Evolutionary conservation across 2,329 filamentous ascomycete genomes (phyloP).

Genomic region (Proliferodiscus dingleyae): DNA sequence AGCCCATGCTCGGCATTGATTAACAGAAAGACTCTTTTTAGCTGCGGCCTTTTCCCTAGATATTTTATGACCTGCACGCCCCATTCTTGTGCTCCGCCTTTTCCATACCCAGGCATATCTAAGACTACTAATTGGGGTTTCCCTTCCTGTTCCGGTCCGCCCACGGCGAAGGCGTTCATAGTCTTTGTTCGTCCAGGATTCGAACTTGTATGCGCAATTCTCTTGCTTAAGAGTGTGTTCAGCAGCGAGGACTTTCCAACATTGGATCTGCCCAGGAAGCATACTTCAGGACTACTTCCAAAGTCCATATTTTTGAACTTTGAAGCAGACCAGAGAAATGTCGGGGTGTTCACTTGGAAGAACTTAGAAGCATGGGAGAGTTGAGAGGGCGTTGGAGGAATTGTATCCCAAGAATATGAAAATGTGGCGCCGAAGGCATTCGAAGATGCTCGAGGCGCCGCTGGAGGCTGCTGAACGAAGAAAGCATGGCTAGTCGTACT

Average conservation of each 20-base stretch:
- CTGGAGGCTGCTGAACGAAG: neutral
- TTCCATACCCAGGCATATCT: constrained; percentile 69
- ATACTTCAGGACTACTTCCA: constrained; percentile 35
- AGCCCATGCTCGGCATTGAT: constrained; percentile 60
- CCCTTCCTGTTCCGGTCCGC: constrained; percentile 32
- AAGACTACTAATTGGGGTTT: constrained; percentile 60
- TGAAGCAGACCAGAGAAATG: constrained; percentile 54
- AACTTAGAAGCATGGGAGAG: constrained; percentile 41
- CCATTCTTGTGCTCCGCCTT: constrained; percentile 57
- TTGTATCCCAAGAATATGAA: constrained; percentile 47
- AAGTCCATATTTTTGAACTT: constrained; percentile 56
- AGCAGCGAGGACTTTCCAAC: constrained; percentile 65
- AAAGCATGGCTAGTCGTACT: neutral
- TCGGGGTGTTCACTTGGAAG: constrained; percentile 42
- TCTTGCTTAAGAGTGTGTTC: constrained; percentile 54
- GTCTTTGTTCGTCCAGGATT: constrained; percentile 57
- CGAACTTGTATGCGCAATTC: constrained; percentile 50
- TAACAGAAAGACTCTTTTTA: constrained; percentile 56
- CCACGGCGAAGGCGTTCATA: constrained; percentile 63
- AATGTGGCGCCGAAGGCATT: constrained; percentile 20
- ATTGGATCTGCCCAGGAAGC: constrained; percentile 64
- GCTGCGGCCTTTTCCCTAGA: constrained; percentile 54
- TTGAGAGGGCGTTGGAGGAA: constrained; percentile 38
- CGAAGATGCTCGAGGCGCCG: neutral
- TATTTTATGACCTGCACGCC: constrained; percentile 66